These are phyloP conservation scores for Ilyonectria robusta DNA, from an alignment of 2,329 filamentous ascomycete genomes.

Conservation along the genomic window DNA sequence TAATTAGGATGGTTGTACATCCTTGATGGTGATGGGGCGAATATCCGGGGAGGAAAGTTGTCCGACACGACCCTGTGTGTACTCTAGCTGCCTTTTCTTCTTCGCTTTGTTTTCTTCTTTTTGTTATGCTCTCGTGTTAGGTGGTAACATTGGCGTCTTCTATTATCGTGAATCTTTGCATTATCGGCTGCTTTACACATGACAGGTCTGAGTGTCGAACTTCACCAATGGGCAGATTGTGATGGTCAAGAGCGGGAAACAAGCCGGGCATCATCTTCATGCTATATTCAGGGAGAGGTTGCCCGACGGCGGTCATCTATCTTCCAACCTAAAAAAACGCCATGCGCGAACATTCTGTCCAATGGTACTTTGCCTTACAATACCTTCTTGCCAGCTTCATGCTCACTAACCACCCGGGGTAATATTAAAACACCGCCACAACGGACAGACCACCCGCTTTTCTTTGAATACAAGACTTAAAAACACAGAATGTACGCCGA, in stretches of 20 bases:
- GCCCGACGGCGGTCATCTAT: slow-evolving; percentile 29
- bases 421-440: slow-evolving; percentile 15
- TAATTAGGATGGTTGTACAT: slow-evolving; percentile 23
- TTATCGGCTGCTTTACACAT: not conserved
- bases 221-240: slow-evolving; percentile 16
- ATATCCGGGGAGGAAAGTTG: slow-evolving; percentile 35
- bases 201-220: not conserved
- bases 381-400: not conserved
- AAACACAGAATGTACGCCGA: slow-evolving; percentile 18
- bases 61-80: slow-evolving; percentile 43
- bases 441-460: slow-evolving; percentile 18
- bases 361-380: slow-evolving; percentile 8
- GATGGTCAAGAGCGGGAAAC: not conserved
- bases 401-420: not conserved
- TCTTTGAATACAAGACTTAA: slow-evolving; percentile 18
- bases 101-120: slow-evolving; percentile 39
- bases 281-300: slow-evolving; percentile 28
- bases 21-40: slow-evolving; percentile 19
- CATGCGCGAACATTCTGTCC: slow-evolving; percentile 20
- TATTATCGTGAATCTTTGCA: slow-evolving; percentile 22
- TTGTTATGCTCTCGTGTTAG: slow-evolving; percentile 33
- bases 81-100: slow-evolving; percentile 43
- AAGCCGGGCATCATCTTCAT: slow-evolving; percentile 26
- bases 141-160: slow-evolving; percentile 41
- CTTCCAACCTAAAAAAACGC: slow-evolving; percentile 25